Evolutionary conservation across 768 basidiomycete species (phyloP).

Genomic region (Leccinum barrowsii): DNA sequence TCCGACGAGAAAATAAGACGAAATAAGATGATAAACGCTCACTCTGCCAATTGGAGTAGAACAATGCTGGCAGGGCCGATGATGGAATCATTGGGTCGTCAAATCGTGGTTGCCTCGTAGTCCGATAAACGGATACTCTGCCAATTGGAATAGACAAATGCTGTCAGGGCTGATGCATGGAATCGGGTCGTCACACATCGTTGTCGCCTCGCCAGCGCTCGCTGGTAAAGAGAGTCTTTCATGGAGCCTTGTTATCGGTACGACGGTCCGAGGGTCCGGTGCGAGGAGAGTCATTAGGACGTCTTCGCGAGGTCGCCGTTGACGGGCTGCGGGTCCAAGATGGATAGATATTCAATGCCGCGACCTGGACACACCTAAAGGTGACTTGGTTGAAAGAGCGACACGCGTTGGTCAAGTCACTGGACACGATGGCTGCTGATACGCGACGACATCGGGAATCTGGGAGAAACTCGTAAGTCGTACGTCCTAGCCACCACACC

Average conservation of each 20-base stretch:
- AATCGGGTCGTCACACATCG: not conserved
- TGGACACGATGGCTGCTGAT: not conserved
- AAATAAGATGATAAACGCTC: not conserved
- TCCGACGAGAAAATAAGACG: not conserved
- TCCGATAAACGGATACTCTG: not conserved
- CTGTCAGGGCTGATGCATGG: not conserved
- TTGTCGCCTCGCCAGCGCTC: not conserved
- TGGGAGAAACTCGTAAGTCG: not conserved
- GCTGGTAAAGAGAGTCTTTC: not conserved
- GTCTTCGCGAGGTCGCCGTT: not conserved
- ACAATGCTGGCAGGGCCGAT: not conserved
- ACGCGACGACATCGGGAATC: not conserved
- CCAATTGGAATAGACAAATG: not conserved
- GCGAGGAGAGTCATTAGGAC: not conserved
- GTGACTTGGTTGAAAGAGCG: not conserved
- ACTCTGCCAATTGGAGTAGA: no score
- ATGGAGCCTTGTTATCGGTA: not conserved
- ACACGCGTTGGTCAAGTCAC: not conserved
- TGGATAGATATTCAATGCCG: not conserved
- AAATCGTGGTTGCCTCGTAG: not conserved
- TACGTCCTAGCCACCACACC: not conserved
- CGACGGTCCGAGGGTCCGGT: no score
- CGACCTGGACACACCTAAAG: not conserved
- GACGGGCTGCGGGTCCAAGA: not conserved
- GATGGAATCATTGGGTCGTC: not conserved